Evolutionary conservation across 345 rosid species (phyloP).

Genomic region (Psidium guajava): DNA sequence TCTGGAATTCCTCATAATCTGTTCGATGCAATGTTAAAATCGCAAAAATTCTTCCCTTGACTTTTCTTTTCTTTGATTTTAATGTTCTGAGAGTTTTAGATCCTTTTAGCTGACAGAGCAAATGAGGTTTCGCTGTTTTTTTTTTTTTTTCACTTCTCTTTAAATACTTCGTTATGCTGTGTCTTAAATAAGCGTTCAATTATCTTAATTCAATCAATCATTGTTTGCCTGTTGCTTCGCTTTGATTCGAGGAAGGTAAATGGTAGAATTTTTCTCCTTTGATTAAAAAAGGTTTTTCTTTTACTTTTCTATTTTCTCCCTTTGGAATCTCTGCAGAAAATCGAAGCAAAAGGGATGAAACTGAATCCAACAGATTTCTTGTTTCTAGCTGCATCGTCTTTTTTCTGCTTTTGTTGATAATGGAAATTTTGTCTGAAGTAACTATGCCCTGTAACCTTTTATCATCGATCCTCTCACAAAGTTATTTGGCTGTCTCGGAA

Average conservation of each 20-base stretch:
- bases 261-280: background rate
- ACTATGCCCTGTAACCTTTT: background rate
- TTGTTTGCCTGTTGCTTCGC: background rate
- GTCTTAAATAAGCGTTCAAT: background rate
- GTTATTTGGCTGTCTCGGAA: background rate
- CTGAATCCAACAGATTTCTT: background rate
- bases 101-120: background rate
- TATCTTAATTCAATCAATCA: background rate
- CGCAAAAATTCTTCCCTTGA: background rate
- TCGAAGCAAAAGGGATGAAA: background rate
- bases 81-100: constrained; percentile 4
- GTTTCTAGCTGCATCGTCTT: background rate
- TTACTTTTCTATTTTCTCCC: background rate
- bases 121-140: background rate
- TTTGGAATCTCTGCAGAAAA: background rate
- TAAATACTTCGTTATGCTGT: background rate
- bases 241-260: background rate
- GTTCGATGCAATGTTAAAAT: constrained; percentile 34
- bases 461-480: background rate
- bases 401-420: background rate
- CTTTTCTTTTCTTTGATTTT: background rate
- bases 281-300: background rate
- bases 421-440: background rate
- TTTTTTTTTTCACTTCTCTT: background rate
- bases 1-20: background rate